Evolutionary conservation across 2,329 filamentous ascomycete species (phyloP).

Genomic region (Tolypocladium tundrense): DNA sequence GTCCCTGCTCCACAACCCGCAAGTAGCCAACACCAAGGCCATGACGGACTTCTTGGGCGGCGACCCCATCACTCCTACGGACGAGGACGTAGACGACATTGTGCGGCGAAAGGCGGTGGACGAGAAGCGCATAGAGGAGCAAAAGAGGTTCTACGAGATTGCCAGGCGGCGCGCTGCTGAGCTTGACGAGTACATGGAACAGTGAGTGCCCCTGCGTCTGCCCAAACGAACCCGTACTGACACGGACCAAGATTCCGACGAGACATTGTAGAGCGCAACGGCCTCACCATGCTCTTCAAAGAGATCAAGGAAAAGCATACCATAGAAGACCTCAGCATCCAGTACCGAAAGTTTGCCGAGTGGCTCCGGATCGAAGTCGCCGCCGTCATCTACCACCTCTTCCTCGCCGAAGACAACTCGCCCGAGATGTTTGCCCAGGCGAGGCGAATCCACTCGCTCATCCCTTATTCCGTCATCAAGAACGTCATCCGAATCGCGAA

Average conservation of each 20-base stretch:
- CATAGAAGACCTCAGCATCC: conserved; percentile 79
- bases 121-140: conserved; percentile 80
- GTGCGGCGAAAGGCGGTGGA: conserved; percentile 71
- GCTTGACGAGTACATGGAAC: conserved; percentile 95
- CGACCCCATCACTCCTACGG: conserved; percentile 62
- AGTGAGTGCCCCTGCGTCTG: conserved; percentile 40
- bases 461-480: conserved; percentile 88
- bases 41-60: conserved; percentile 74
- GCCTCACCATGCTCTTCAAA: conserved; percentile 81
- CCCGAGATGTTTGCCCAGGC: conserved; percentile 91
- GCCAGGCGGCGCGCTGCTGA: conserved; percentile 82
- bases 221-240: conserved; percentile 8
- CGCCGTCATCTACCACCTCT: conserved; percentile 92
- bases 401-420: conserved; percentile 95
- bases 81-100: conserved; percentile 79
- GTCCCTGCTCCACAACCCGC: conserved; percentile 71
- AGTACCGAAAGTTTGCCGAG: conserved; percentile 97
- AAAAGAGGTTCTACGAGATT: conserved; percentile 91
- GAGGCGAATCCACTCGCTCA: conserved; percentile 86
- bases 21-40: conserved; percentile 71
- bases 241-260: conserved; percentile 43
- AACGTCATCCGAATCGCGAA: conserved; percentile 96
- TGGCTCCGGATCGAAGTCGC: conserved; percentile 97
- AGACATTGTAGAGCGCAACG: conserved; percentile 62
- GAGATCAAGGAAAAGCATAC: conserved; percentile 87